phyloP scores from a whole-genome alignment of 805 yeast genomes.

The Ogataea angusta region DNA sequence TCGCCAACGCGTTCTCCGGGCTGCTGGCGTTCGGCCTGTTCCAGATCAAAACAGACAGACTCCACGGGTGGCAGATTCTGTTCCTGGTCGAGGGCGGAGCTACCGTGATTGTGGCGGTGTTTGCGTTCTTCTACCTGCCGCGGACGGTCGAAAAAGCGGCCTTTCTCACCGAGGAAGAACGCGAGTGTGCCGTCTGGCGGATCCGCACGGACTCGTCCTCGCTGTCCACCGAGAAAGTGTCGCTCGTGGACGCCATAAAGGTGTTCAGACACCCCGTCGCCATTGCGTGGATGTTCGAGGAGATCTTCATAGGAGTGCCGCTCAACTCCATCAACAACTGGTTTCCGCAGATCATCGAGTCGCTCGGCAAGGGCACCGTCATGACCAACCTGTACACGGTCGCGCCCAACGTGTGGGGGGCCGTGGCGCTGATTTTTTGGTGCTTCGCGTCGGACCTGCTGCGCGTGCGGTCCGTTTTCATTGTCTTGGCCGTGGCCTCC shows the following conservation, averaged over 20 bases:
- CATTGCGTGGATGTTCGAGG: slow-evolving; percentile 41
- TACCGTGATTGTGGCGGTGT: slow-evolving; percentile 36
- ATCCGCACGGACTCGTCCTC: slow-evolving; percentile 46
- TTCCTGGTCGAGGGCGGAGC: slow-evolving; percentile 44
- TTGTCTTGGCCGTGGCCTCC: slow-evolving; percentile 37
- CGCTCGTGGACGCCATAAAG: slow-evolving; percentile 39
- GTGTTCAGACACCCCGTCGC: slow-evolving; percentile 46
- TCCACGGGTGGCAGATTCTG: slow-evolving; percentile 48
- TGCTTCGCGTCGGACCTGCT: slow-evolving; percentile 41
- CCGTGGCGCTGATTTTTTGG: slow-evolving; percentile 37
- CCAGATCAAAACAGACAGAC: slow-evolving; percentile 36
- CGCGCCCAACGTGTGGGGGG: slow-evolving; percentile 50
- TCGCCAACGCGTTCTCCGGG: slow-evolving; percentile 38
- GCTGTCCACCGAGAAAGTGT: slow-evolving; percentile 34
- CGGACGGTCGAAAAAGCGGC: slow-evolving; percentile 34
- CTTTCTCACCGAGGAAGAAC: slow-evolving; percentile 41
- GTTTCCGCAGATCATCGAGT: slow-evolving; percentile 44
- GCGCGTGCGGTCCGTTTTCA: slow-evolving; percentile 38
- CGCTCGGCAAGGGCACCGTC: slow-evolving; percentile 38
- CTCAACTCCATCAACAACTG: slow-evolving; percentile 45
- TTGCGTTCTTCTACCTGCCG: slow-evolving; percentile 37
- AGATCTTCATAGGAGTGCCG: slow-evolving; percentile 47
- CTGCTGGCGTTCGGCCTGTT: slow-evolving; percentile 35
- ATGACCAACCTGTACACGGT: slow-evolving; percentile 42
- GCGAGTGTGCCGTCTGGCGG: slow-evolving; percentile 36